Conservation (phyloP, 768 basidiomycete genomes). For the Hygrophorus pudorinus region DNA sequence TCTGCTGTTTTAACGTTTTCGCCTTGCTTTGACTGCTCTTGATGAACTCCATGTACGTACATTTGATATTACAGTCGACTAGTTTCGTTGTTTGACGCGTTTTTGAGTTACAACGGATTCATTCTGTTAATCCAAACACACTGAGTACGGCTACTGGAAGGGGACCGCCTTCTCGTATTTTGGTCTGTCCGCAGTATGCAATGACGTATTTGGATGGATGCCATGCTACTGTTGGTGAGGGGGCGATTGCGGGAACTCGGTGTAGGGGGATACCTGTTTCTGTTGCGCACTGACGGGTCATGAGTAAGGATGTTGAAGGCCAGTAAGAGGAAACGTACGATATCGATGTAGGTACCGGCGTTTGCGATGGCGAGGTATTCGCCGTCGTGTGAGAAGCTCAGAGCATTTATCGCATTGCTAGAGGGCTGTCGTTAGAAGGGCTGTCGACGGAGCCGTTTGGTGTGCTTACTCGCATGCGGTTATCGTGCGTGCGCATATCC, state of each 20-base stretch:
- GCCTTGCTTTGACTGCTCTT: conserved; percentile 10
- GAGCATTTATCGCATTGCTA: conserved; percentile 60
- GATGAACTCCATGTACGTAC: too few species aligned
- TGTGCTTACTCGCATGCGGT: conserved; percentile 67
- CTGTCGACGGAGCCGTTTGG: neutral
- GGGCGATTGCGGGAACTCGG: conserved; percentile 61
- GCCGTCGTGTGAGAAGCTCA: conserved; percentile 78
- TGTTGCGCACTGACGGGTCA: conserved; percentile 50
- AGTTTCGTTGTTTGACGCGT: too few species aligned
- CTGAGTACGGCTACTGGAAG: conserved; percentile 61
- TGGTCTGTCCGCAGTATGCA: conserved; percentile 75
- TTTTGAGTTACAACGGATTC: conserved; percentile 1
- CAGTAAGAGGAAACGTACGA: conserved; percentile 38
- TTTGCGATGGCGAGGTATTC: conserved; percentile 76
- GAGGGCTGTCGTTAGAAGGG: conserved; percentile 3
- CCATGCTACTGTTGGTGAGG: conserved; percentile 72
- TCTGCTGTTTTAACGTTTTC: conserved; percentile 7
- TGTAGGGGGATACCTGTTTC: conserved; percentile 69
- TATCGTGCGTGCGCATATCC: conserved; percentile 72
- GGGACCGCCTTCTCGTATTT: conserved; percentile 52
- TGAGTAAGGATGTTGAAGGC: conserved; percentile 1
- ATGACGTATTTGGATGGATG: conserved; percentile 76
- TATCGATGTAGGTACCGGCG: conserved; percentile 64
- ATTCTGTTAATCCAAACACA: conserved; percentile 33
- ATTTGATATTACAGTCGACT: too few species aligned